phyloP scores from a whole-genome alignment of 768 basidiomycete genomes.

The Naganishia antarctica region DNA sequence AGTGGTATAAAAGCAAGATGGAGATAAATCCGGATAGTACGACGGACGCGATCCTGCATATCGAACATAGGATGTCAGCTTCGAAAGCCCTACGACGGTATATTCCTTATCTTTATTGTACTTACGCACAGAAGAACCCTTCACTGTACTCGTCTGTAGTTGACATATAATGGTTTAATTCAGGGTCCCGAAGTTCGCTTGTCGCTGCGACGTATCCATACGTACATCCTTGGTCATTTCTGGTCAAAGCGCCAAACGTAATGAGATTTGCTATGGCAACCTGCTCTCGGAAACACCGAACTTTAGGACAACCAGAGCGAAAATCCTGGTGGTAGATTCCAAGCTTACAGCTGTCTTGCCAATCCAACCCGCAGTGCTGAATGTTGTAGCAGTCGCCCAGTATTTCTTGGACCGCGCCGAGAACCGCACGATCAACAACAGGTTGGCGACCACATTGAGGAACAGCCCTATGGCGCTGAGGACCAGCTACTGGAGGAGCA shows the following conservation, averaged over 20 bases:
- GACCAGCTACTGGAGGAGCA: conserved; percentile 9
- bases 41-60: conserved; percentile 15
- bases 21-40: conserved; percentile 26
- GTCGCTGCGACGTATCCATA: neutral
- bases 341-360: conserved; percentile 40
- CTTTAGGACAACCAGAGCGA: conserved; percentile 17
- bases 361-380: conserved; percentile 41
- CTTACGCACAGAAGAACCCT: conserved; percentile 33
- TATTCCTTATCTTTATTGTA: no score
- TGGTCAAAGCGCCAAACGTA: conserved; percentile 34
- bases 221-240: conserved; percentile 35
- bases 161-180: neutral
- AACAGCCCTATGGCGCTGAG: conserved; percentile 41
- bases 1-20: conserved; percentile 32
- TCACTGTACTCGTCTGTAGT: conserved; percentile 26
- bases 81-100: no score
- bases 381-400: conserved; percentile 37
- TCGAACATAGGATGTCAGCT: no score
- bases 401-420: conserved; percentile 33
- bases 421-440: conserved; percentile 47
- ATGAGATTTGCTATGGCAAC: conserved; percentile 44
- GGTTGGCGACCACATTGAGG: conserved; percentile 48
- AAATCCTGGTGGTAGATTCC: conserved; percentile 3
- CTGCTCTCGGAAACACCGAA: conserved; percentile 23
- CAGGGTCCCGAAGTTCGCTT: neutral